Evolutionary conservation across 2,329 filamentous ascomycete genomes (phyloP), one percentile per base, ranked within the genome.

Genomic region (Penicillium oxalicum): DNA sequence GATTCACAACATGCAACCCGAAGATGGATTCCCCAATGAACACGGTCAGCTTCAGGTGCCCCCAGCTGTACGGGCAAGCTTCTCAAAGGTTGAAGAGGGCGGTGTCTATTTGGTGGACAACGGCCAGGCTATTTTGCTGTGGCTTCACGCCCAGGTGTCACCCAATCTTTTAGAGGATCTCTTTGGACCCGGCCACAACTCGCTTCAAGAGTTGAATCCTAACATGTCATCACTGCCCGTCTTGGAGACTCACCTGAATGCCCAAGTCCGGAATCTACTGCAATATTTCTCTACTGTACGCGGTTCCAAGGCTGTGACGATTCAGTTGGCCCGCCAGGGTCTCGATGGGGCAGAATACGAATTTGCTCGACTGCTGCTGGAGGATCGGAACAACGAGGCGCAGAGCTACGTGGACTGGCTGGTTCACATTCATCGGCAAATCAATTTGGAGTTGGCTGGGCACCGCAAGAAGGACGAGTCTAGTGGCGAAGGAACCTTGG

Each of bases 351-450:
- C 91, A 3, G 93, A 98, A 69, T 97, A 90, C 62, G 93, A 98
- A 70, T 98, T 97, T 74, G 93, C 93, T 6, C 78, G 91, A 45
- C 76, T 94, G 71, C 71, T 98, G 57, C 83, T 95, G 29, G 93
- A 98, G 71, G 93, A 98, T 65, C 81, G 93, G 56, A 97, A 97
- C 69, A 95, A 95, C 59, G 93, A 98, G 73, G 93, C 93, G 33
- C 91, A 95, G 72, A 95, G 88, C 66, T 98, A 97, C 70, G 93
- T 97, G 32, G 93, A 98, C 72, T 98, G 93, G 93, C 77, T 98
- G 62, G 93, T 98, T 49, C 88, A 95, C 70, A 79, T 97, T 54
- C 93, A 98, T 71, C 86, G 91, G 61, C 84, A 87, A 58, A 93
- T 98, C 56, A 91, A 95, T 66, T 76, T 95, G 55, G 93, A 98